Evolutionary conservation across 768 basidiomycete genomes (phyloP), one percentile per base, ranked within the genome.

Genomic region (Vararia minispora): DNA sequence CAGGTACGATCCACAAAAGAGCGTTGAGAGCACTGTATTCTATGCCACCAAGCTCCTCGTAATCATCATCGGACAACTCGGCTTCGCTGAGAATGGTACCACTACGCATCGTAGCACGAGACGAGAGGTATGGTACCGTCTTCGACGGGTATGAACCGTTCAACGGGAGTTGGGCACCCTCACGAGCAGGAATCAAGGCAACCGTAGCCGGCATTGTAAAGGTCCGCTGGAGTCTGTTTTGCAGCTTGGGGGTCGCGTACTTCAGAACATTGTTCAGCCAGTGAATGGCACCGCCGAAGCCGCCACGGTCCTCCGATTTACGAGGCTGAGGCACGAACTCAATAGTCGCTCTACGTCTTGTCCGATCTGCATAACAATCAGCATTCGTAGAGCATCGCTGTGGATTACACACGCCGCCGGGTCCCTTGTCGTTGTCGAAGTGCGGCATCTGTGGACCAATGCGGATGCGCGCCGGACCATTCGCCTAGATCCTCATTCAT

Each of bases 31-130:
- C 85, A 9, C 89, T 71, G 54, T 85, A 97, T 56, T 98, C 92
- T 8, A 92, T 78, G 10, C 91, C 90, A 4, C 90, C 92, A 5
- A 97, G 62, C 52, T 92, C 88, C 43, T 92, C 86, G 51, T 83
- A 61, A 46, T 95, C 79, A 30, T 86, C 84, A 12, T 74, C 68
- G 0, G 77, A 83, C 34, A 92, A 58, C 49, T 59, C 65, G n/a
- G n/a, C n/a, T n/a, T n/a, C n/a, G 17, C 68, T 67, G 48, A 85
- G 83, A 2, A 63, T 57, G 3, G 81, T 86, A 54, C 89, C 89
- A 22, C 77, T 68, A 0, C 82, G 80, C 16, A 91, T 83, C 3
- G 68, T 55, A 0, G 86, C 78, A 29, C 81, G 72, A 54, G 94
- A 90, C 4, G 78, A 68, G 39, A 95, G 76, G 56, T 95, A 90